Base-by-base conservation (phyloP, 352 stramenopile genomes). In the Phytophthora pisi region DNA sequence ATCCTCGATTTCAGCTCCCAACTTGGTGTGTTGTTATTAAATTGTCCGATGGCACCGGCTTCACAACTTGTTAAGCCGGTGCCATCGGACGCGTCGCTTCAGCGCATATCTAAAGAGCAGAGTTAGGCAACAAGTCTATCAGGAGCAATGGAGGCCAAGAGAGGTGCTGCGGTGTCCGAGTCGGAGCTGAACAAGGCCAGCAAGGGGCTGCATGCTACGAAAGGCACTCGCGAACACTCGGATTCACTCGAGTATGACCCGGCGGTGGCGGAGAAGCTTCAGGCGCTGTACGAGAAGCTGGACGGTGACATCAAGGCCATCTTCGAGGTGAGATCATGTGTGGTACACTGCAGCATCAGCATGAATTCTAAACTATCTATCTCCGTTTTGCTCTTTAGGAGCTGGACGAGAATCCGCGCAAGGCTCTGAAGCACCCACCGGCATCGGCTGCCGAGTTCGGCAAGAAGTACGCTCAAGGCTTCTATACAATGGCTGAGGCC, bases 401-500 rank as follows among this genome's bases (percentile, higher is more conserved):
- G 45, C 77, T 94, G 13, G 77, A 92, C 42, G 86, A 94, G 63
- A 92, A 79, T 28, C 86, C 86, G 11, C 81, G 82, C 36, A 94
- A 94, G 63, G 86, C 82, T 43, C 70, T 94, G 36, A 94, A 94
- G 64, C 69, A 94, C 57, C 82, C 82, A 16, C 86, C 86, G 15
- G 57, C 64, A 3, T 83, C 76, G 13, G 81, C 84, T 7, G 64
- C 76, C 10, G 86, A 92, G 42, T 94, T 94, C 61, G 84, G 86
- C 26, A 91, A 83, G 56, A 88, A 86, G 64, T 94, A 94, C 45
- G 86, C 86, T 1, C 86, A 94, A 52, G 86, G 84, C 10, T 94
- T 92, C 61, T 94, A 94, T 78, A 92, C 86, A 24, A 91, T 89
- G 72, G 86, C 86, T 0, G 86, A 92, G 56, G 86, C 88, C 72